phyloP scores from a whole-genome alignment of 2,329 filamentous ascomycete genomes.

The Fusarium dimerum region DNA sequence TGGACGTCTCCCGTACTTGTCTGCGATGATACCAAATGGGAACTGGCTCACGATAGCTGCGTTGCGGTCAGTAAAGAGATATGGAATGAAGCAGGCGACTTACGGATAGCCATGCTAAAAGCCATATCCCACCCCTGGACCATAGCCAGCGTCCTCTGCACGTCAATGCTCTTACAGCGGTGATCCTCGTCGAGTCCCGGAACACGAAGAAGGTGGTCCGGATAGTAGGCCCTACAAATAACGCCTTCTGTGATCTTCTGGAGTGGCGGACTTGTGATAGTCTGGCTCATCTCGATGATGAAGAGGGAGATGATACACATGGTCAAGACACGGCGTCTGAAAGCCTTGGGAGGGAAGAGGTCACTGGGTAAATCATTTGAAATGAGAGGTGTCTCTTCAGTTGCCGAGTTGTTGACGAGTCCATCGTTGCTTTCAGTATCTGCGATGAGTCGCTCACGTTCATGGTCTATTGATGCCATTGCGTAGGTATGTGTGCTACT shows the following conservation, averaged over 20 bases:
- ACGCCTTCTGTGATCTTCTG: conserved; percentile 55
- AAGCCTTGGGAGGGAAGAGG: conserved; percentile 24
- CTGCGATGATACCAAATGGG: conserved; percentile 48
- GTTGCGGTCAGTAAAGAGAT: conserved; percentile 1
- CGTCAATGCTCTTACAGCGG: conserved; percentile 49
- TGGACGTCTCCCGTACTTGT: conserved; percentile 46
- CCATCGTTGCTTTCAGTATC: conserved; percentile 14
- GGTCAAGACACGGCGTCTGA: conserved; percentile 32
- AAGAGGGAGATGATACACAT: conserved; percentile 43
- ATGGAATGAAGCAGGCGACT: conserved; percentile 8
- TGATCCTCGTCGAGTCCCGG: conserved; percentile 35
- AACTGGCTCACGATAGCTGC: conserved; percentile 45
- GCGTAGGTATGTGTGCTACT: too few species aligned
- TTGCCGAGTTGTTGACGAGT: background rate
- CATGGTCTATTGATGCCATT: too few species aligned
- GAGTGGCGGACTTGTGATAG: conserved; percentile 41
- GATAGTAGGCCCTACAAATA: conserved; percentile 52
- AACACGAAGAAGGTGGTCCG: conserved; percentile 36
- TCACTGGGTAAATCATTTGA: conserved; percentile 17
- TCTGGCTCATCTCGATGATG: conserved; percentile 44
- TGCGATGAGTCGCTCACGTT: background rate
- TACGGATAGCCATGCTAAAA: conserved; percentile 49
- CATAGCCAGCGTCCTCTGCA: conserved; percentile 55
- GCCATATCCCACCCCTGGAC: conserved; percentile 49
- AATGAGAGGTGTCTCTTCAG: conserved; percentile 26